Conservation (phyloP, 1,284 basidiomycete species). For the Tilletia caries region DNA sequence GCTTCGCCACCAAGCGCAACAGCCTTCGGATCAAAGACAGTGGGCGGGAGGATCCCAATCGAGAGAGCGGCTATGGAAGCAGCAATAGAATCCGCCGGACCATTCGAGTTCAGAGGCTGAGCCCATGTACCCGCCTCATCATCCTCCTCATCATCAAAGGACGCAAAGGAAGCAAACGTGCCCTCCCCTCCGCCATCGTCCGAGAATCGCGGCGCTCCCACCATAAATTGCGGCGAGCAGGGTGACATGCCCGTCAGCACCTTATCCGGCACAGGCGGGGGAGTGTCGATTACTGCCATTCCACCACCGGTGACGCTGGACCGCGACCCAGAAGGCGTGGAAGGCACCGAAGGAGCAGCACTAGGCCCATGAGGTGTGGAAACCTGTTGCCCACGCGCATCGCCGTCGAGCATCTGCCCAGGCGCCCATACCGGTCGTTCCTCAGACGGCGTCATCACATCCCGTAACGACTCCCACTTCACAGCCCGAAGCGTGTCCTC, state of each 20-base stretch:
- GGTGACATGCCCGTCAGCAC: not conserved
- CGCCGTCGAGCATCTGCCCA: too few relatives aligned
- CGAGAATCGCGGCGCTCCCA: not conserved
- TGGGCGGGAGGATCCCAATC: too few relatives aligned
- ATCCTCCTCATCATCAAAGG: constrained; percentile 36
- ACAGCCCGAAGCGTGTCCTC: constrained; percentile 6
- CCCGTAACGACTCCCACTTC: constrained; percentile 7
- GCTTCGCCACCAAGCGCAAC: not conserved
- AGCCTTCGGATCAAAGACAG: constrained; percentile 14
- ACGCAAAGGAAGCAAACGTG: constrained; percentile 36
- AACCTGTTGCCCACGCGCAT: too few relatives aligned
- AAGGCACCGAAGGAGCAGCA: too few relatives aligned
- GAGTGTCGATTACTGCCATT: not conserved
- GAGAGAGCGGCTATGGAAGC: constrained; percentile 21
- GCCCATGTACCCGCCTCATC: constrained; percentile 48
- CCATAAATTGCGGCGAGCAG: not conserved
- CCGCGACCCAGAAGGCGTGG: too few relatives aligned
- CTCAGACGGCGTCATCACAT: not conserved
- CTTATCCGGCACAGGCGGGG: constrained; percentile 4
- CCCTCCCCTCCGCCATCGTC: constrained; percentile 29
- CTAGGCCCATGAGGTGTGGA: too few relatives aligned
- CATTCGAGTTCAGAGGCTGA: constrained; percentile 35
- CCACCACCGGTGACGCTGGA: too few relatives aligned
- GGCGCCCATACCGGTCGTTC: not conserved
- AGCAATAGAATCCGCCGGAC: constrained; percentile 24